Conservation (phyloP, 2,329 filamentous ascomycete species). For the Plectosphaerella plurivora region DNA sequence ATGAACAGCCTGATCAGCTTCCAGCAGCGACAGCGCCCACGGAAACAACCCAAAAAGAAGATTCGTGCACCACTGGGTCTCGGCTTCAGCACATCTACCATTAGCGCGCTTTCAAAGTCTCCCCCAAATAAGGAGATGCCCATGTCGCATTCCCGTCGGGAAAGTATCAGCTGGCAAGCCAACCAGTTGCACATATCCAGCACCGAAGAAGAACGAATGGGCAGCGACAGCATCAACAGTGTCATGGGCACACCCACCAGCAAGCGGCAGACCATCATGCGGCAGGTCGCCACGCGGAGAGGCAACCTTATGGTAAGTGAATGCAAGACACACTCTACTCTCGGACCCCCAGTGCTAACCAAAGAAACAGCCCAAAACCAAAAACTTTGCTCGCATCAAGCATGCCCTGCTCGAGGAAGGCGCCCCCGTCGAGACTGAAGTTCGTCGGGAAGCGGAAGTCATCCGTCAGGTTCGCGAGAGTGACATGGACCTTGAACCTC, state of each 20-base stretch:
- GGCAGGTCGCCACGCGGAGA: conserved; percentile 76
- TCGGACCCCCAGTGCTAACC: conserved; percentile 19
- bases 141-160: conserved; percentile 58
- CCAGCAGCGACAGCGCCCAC: conserved; percentile 68
- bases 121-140: conserved; percentile 53
- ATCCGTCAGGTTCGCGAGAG: conserved; percentile 92
- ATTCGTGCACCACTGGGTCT: conserved; percentile 43
- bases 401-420: conserved; percentile 86
- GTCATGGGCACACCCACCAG: conserved; percentile 8
- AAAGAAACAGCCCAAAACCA: conserved; percentile 75
- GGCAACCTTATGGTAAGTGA: conserved; percentile 78
- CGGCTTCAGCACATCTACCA: conserved; percentile 41
- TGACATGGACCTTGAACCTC: conserved; percentile 60
- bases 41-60: conserved; percentile 61
- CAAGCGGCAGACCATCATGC: conserved; percentile 63
- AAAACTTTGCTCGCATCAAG: conserved; percentile 88
- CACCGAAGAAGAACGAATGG: conserved; percentile 67
- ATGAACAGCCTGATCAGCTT: conserved; percentile 79
- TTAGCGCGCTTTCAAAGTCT: conserved; percentile 57
- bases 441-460: conserved; percentile 88
- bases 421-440: conserved; percentile 82
- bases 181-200: conserved; percentile 81
- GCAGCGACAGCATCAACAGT: conserved; percentile 47
- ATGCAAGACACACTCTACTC: neutral
- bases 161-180: conserved; percentile 87